These are phyloP conservation scores for Hylodesmum podocarpum DNA, from an alignment of 306 rosid genomes.

Conservation along the genomic window DNA sequence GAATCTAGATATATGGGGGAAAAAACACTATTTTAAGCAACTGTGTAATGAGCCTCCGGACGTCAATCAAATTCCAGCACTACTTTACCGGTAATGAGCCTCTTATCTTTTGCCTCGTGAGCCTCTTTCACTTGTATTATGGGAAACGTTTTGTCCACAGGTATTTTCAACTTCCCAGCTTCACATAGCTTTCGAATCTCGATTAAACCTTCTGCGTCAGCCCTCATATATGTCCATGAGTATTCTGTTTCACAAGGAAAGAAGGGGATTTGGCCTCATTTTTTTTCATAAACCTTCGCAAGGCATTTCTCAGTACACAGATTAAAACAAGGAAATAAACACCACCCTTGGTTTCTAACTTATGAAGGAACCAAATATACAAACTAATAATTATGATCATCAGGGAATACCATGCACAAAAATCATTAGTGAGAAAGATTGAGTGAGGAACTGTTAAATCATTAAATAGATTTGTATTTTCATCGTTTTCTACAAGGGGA, in stretches of 20 bases:
- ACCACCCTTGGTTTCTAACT: not conserved
- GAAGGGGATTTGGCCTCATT: not conserved
- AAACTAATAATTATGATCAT: not conserved
- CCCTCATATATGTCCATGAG: slow-evolving; percentile 90
- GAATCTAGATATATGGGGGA: not conserved
- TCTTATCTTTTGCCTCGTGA: slow-evolving; percentile 84
- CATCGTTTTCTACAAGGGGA: not conserved
- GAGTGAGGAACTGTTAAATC: not conserved
- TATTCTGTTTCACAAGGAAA: slow-evolving; percentile 59
- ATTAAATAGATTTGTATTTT: not conserved
- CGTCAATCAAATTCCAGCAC: slow-evolving; percentile 77
- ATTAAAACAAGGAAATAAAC: not conserved
- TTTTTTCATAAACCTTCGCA: not conserved
- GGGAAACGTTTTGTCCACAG: slow-evolving; percentile 84
- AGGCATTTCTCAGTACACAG: not conserved
- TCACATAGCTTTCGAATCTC: slow-evolving; percentile 77
- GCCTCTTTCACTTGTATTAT: slow-evolving; percentile 82
- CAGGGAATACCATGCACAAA: not conserved
- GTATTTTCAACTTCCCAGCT: slow-evolving; percentile 81
- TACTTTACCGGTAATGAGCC: slow-evolving; percentile 70
- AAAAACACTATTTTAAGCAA: not conserved
- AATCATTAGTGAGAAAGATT: not conserved
- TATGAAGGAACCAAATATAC: not conserved
- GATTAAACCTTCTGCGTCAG: slow-evolving; percentile 78
- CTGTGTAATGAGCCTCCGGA: slow-evolving; percentile 12